Evolutionary conservation across 2,329 filamentous ascomycete genomes (phyloP).

Genomic region (Colletotrichum chrysophilum): DNA sequence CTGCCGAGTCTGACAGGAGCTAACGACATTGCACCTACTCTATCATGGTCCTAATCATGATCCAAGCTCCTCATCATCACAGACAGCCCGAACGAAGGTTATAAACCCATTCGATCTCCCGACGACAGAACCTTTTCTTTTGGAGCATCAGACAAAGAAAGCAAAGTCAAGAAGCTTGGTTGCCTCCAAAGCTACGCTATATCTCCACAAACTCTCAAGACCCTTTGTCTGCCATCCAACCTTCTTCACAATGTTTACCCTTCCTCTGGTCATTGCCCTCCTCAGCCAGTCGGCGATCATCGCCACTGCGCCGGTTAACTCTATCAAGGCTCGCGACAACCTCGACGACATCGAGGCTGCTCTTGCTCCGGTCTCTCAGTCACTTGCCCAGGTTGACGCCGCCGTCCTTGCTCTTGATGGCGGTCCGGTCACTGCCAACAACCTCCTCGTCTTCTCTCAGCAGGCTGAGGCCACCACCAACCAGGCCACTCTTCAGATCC

Average conservation of each 20-base stretch:
- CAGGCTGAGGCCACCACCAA: constrained; percentile 20
- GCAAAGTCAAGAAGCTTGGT: constrained; percentile 13
- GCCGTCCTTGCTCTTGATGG: constrained; percentile 13
- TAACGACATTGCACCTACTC: neutral
- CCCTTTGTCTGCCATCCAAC: neutral
- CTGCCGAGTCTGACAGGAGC: neutral
- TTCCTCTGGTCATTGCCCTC: constrained; percentile 5
- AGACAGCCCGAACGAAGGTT: constrained; percentile 2
- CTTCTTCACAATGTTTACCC: constrained; percentile 1
- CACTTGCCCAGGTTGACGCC: constrained; percentile 1
- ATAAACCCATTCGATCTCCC: constrained; percentile 18
- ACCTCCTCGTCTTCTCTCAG: constrained; percentile 7
- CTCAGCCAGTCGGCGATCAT: constrained; percentile 6
- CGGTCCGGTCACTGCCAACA: constrained; percentile 9
- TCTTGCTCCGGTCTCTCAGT: constrained; percentile 1
- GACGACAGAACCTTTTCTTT: neutral
- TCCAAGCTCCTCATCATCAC: neutral
- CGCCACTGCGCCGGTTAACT: neutral
- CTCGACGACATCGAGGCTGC: constrained; percentile 7
- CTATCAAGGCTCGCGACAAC: neutral
- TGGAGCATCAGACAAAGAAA: constrained; percentile 15
- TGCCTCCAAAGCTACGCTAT: neutral
- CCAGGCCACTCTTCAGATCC: constrained; percentile 28
- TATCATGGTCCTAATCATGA: neutral
- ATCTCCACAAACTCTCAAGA: neutral